Percentiles rank a stretch among this genome's conserved stretches.
Evolutionary conservation across 257 asterid genomes (phyloP).

Genomic region (Rauvolfia tetraphylla): DNA sequence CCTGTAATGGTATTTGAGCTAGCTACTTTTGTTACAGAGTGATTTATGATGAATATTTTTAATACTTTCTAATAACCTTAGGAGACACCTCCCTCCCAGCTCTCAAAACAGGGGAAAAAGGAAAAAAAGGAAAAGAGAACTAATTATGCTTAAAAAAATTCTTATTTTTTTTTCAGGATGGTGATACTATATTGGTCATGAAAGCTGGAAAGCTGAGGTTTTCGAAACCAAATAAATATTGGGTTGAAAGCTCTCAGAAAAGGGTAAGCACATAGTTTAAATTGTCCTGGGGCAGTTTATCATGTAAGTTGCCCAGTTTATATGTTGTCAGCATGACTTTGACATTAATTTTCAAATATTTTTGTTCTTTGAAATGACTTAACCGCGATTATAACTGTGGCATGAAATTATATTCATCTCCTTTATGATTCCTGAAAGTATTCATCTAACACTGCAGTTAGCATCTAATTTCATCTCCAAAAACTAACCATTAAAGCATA

Average conservation of each 20-base stretch:
- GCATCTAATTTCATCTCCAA: not conserved
- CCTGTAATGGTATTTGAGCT: not conserved
- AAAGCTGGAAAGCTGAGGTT: conserved; percentile 74
- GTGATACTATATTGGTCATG: conserved; percentile 61
- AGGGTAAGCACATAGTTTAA: conserved; percentile 50
- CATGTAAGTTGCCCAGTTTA: not conserved
- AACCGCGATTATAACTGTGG: not conserved
- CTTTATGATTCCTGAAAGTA: not conserved
- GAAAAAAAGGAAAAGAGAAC: not conserved
- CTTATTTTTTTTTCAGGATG: conserved; percentile 45
- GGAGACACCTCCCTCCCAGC: not conserved
- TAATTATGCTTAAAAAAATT: not conserved
- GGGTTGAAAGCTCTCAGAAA: conserved; percentile 92
- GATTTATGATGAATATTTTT: not conserved
- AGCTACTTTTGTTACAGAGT: not conserved
- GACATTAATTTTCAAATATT: not conserved
- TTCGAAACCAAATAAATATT: conserved; percentile 77
- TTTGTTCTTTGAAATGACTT: not conserved
- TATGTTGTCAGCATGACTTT: not conserved
- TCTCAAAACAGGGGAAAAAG: not conserved
- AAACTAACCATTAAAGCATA: not conserved
- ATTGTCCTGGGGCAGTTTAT: not conserved
- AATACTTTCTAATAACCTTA: not conserved
- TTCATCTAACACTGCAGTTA: not conserved
- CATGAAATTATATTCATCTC: not conserved